Evolutionary conservation across 1,284 basidiomycete species (phyloP), one percentile per base, ranked within the genome.

Genomic region (Tremellales sp.): DNA sequence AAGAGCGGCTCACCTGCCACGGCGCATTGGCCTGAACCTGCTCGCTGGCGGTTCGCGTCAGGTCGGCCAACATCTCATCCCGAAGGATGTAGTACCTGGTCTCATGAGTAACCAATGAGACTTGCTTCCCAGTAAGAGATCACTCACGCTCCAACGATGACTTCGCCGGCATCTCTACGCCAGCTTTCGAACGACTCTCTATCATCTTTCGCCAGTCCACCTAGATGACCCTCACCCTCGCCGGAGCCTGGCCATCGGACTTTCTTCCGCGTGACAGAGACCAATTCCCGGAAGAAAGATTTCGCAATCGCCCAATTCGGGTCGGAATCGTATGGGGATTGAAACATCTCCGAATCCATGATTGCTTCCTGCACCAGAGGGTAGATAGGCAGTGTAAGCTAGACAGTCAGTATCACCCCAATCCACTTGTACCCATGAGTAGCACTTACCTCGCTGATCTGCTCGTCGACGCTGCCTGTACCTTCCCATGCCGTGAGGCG

Each of bases 131-230:
- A 13, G 21, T 36, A 21, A 21, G 21, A 26, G 23, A 35, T 25
- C 21, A 77, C 86, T 58, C 69, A 90, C 84, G 89, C 88, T 62
- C 91, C 89, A 52, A 93, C 86, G 24, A 94, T 79, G 1, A 89
- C 89, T 72, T 94, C 90, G 0, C 89, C 90, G 7, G 90, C 84
- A 60, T 93, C 89, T 56, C 89, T 76, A 60, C 90, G 81, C 76
- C 91, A 93, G 1, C 57, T 53, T 26, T 73, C 72, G 51, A 57
- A 63, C 4, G 49, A 51, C 36, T 60, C 63, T 24, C 58, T 54
- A 46, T 64, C 68, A 41, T 74, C 87, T 80, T 84, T 85, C 79
- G 76, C 87, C 83, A 91, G 12, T 2, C 54, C 63, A 12, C 63
- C 65, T 3, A 68, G 51, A 27, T 45, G 48, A 4, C 70, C 77